phyloP scores from a whole-genome alignment of 768 basidiomycete genomes.

The Tulasnella sp. region DNA sequence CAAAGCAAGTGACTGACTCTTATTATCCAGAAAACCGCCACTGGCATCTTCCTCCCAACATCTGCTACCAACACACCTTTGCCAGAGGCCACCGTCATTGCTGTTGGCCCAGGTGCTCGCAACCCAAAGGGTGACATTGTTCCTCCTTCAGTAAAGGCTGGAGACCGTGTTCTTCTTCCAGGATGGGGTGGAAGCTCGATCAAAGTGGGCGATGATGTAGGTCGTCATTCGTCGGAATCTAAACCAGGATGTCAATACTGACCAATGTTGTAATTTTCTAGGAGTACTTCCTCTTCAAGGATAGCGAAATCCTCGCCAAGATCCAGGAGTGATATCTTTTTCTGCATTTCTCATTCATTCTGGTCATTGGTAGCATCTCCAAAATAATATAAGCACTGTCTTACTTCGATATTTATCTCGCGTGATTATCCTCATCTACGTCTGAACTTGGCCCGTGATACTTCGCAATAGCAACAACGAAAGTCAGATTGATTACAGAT shows the following conservation, averaged over 20 bases:
- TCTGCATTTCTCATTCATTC: too few species aligned
- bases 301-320: slow-evolving; percentile 90
- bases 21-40: slow-evolving; percentile 79
- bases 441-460: too few species aligned
- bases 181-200: slow-evolving; percentile 94
- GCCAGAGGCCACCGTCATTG: slow-evolving; percentile 95
- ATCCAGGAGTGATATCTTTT: slow-evolving; percentile 58
- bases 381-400: too few species aligned
- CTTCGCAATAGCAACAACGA: too few species aligned
- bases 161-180: slow-evolving; percentile 86
- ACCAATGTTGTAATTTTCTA: slow-evolving; percentile 24
- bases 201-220: slow-evolving; percentile 91
- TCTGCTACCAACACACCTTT: slow-evolving; percentile 73
- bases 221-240: too few species aligned
- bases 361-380: too few species aligned
- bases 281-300: slow-evolving; percentile 94
- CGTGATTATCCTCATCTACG: too few species aligned
- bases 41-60: slow-evolving; percentile 90
- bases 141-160: slow-evolving; percentile 67
- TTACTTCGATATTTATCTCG: too few species aligned
- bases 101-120: slow-evolving; percentile 88
- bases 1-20: neutral
- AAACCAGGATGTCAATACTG: neutral
- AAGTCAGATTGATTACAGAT: too few species aligned
- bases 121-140: slow-evolving; percentile 70